These are phyloP conservation scores for Alternaria viburni DNA, from an alignment of 2,329 filamentous ascomycete genomes.

Conservation along the genomic window DNA sequence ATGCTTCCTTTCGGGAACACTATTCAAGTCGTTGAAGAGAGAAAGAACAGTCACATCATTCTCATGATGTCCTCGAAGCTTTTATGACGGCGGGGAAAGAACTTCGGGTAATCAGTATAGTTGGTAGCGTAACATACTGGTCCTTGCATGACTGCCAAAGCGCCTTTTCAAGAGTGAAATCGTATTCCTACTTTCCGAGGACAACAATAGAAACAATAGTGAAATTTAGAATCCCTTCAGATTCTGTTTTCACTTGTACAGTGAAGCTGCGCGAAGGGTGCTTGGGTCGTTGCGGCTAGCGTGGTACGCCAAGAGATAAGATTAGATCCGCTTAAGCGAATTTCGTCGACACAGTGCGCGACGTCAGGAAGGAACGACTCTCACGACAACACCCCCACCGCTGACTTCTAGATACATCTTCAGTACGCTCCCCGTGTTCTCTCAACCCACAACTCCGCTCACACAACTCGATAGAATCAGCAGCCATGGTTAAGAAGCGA, in stretches of 20 bases:
- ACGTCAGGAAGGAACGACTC: conserved; percentile 31
- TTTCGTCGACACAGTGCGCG: conserved; percentile 24
- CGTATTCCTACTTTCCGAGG: not conserved
- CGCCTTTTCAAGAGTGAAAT: not conserved
- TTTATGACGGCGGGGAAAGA: not conserved
- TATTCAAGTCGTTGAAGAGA: not conserved
- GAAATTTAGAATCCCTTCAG: not conserved
- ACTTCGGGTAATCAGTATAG: not conserved
- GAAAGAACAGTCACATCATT: not conserved
- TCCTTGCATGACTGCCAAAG: not conserved
- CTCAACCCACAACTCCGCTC: conserved; percentile 15
- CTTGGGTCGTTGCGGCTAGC: not conserved
- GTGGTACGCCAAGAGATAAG: conserved; percentile 38
- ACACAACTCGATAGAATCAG: conserved; percentile 52
- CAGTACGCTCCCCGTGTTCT: conserved; percentile 34
- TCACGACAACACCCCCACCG: conserved; percentile 40
- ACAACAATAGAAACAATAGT: not conserved
- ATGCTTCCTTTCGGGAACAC: not conserved
- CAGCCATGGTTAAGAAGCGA: conserved; percentile 76
- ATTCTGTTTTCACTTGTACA: not conserved
- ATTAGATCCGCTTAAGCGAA: conserved; percentile 38
- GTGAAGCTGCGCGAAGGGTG: not conserved
- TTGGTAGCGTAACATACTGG: not conserved
- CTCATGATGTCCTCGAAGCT: not conserved
- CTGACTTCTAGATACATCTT: conserved; percentile 49